phyloP scores from a whole-genome alignment of 2,329 filamentous ascomycete species.

The Aspergillus caelatus region DNA sequence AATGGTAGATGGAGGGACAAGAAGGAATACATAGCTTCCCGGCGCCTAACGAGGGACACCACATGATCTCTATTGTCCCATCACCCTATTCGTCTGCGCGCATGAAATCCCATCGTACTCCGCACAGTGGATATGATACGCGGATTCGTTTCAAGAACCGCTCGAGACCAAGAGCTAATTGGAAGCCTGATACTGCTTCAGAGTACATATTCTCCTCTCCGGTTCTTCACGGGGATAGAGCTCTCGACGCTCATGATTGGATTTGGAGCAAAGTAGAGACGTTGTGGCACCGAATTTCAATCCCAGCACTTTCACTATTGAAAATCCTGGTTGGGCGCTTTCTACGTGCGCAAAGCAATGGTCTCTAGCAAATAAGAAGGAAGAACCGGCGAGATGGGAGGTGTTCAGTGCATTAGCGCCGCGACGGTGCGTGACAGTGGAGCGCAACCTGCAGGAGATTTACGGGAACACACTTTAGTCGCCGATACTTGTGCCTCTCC shows the following conservation, averaged over 20 bases:
- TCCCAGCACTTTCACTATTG: conserved; percentile 4
- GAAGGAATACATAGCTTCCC: conserved; percentile 21
- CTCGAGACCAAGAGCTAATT: conserved; percentile 17
- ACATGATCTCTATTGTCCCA: conserved; percentile 14
- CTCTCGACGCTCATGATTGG: conserved; percentile 15
- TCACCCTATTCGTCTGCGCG: conserved; percentile 1
- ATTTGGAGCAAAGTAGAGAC: not conserved
- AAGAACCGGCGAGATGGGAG: conserved; percentile 11
- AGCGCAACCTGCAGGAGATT: conserved; percentile 22
- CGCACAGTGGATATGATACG: conserved; percentile 10
- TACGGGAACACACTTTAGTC: conserved; percentile 24
- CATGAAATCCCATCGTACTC: not conserved
- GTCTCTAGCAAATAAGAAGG: conserved; percentile 13
- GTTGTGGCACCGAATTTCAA: not conserved
- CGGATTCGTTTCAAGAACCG: conserved; percentile 15
- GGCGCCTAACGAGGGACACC: conserved; percentile 16
- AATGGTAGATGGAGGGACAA: conserved; percentile 12
- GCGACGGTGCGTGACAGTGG: conserved; percentile 22
- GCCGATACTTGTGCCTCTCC: conserved; percentile 16
- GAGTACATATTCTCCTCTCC: conserved; percentile 11
- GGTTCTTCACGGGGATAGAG: conserved; percentile 20
- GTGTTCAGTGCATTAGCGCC: conserved; percentile 17
- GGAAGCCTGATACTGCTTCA: not conserved
- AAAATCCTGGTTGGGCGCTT: conserved; percentile 19
- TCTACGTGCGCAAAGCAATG: conserved; percentile 8